Conservation (phyloP, 1,284 basidiomycete genomes). For the Cryptococcus jaspeensis region DNA sequence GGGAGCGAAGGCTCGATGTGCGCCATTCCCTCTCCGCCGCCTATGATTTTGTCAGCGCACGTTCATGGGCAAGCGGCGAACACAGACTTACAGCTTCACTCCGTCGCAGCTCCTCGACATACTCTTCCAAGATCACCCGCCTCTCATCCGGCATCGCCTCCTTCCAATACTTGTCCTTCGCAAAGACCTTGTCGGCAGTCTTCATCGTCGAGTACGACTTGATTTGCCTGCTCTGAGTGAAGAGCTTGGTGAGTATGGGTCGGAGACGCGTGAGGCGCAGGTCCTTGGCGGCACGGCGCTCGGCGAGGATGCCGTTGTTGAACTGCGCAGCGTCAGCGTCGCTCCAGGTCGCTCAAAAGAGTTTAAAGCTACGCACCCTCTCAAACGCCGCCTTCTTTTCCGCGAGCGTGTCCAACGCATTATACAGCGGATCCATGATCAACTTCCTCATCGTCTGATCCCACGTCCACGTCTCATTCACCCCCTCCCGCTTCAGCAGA, state of each 20-base stretch:
- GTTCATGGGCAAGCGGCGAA: neutral
- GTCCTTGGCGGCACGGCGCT: conserved; percentile 76
- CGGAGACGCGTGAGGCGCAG: conserved; percentile 75
- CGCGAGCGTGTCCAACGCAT: conserved; percentile 85
- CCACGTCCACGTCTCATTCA: conserved; percentile 94
- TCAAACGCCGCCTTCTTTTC: conserved; percentile 93
- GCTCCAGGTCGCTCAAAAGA: neutral
- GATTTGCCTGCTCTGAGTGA: conserved; percentile 77
- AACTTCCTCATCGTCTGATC: conserved; percentile 96
- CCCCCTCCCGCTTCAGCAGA: conserved; percentile 79
- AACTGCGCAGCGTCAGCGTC: conserved; percentile 58
- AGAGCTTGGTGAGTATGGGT: conserved; percentile 76
- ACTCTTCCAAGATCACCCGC: conserved; percentile 82
- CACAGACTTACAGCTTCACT: conserved; percentile 69
- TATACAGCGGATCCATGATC: conserved; percentile 97
- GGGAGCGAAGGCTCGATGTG: conserved; percentile 70
- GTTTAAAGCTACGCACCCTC: conserved; percentile 66
- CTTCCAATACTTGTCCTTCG: conserved; percentile 82
- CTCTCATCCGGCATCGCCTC: conserved; percentile 80
- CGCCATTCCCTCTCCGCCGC: conserved; percentile 73
- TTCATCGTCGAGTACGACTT: conserved; percentile 84
- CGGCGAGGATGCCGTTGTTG: conserved; percentile 62
- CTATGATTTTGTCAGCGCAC: conserved; percentile 49
- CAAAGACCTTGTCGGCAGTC: conserved; percentile 78
- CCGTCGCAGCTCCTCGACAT: conserved; percentile 74